Conservation (phyloP, 1,139 yeast species). For the Protomyces pachydermus region DNA sequence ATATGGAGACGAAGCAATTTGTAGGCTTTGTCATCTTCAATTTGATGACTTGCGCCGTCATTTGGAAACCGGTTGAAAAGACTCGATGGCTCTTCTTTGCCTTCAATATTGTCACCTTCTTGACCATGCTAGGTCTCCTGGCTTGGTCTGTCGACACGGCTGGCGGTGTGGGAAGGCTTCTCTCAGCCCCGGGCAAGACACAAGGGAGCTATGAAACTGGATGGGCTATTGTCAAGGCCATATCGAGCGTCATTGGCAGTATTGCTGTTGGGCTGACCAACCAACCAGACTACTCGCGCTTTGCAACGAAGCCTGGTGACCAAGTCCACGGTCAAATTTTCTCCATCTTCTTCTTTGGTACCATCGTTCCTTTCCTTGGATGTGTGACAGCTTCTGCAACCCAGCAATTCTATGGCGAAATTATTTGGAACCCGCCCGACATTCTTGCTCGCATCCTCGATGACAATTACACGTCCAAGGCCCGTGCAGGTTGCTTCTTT, state of each 20-base stretch:
- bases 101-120: conserved; percentile 30
- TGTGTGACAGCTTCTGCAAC: conserved; percentile 83
- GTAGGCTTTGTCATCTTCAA: conserved; percentile 74
- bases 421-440: conserved; percentile 83
- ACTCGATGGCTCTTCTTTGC: conserved; percentile 25
- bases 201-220: conserved; percentile 28
- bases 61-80: conserved; percentile 31
- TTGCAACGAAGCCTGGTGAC: conserved; percentile 54
- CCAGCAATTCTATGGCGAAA: conserved; percentile 58
- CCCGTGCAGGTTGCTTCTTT: conserved; percentile 78
- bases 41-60: conserved; percentile 40
- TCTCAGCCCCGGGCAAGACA: conserved; percentile 25
- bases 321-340: conserved; percentile 36
- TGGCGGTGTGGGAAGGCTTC: conserved; percentile 28
- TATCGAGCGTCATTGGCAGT: conserved; percentile 30
- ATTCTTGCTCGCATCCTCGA: conserved; percentile 51
- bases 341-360: conserved; percentile 49
- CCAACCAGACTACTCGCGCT: conserved; percentile 77
- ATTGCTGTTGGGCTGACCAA: conserved; percentile 28
- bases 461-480: conserved; percentile 34
- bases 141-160: conserved; percentile 32
- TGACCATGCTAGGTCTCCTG: conserved; percentile 30
- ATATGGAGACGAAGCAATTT: conserved; percentile 42
- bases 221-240: conserved; percentile 31
- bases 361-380: conserved; percentile 79